phyloP scores from a whole-genome alignment of 164 flowering plant genomes.

The Stephania cephalantha region DNA sequence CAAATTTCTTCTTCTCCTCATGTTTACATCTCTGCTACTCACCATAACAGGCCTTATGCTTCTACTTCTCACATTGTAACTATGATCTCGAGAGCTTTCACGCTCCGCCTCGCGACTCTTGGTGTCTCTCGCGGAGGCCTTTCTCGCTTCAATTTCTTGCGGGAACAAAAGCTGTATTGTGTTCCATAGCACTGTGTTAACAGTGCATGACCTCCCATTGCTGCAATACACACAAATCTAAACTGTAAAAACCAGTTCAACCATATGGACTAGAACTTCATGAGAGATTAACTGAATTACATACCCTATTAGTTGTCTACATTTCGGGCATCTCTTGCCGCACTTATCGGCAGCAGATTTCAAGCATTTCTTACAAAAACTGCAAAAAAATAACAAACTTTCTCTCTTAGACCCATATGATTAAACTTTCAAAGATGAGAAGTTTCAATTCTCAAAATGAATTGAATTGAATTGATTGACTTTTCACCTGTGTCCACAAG shows the following conservation, averaged over 20 bases:
- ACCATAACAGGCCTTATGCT: neutral
- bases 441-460: too few species aligned
- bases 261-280: too few species aligned
- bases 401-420: constrained; percentile 3
- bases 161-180: constrained; percentile 54
- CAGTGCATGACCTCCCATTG: constrained; percentile 78
- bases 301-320: constrained; percentile 84
- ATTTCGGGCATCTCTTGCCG: constrained; percentile 82
- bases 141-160: constrained; percentile 65
- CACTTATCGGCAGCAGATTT: constrained; percentile 81
- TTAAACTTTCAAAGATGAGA: too few species aligned
- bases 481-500: constrained; percentile 92
- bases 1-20: constrained; percentile 22
- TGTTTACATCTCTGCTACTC: constrained; percentile 5
- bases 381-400: constrained; percentile 20
- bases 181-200: constrained; percentile 68
- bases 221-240: constrained; percentile 29
- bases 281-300: neutral
- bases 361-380: constrained; percentile 84
- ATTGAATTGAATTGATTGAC: neutral
- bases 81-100: constrained; percentile 14
- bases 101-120: constrained; percentile 22
- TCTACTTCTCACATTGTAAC: neutral
- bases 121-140: constrained; percentile 20
- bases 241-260: too few species aligned